A percentile compares a stretch with the other conserved stretches of the same genome.
Conservation (phyloP, 2,329 filamentous ascomycete species). For the Fusarium coffeatum region DNA sequence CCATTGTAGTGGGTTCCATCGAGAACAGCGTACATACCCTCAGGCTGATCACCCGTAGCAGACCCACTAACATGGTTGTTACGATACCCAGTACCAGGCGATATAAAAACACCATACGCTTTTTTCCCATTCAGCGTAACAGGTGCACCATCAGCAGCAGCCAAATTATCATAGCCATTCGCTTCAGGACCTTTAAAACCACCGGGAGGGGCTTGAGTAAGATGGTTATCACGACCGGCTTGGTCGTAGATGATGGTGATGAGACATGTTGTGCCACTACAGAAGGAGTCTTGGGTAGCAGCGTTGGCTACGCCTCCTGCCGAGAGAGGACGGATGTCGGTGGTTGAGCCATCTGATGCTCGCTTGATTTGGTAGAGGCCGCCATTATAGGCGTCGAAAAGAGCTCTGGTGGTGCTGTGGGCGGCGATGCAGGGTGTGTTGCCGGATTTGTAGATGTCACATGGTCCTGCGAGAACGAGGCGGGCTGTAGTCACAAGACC, state of each 20-base stretch:
- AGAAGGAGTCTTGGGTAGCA: conserved; percentile 70
- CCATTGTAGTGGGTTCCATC: conserved; percentile 32
- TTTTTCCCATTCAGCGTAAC: conserved; percentile 30
- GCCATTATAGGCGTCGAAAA: conserved; percentile 4
- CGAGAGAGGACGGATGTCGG: conserved; percentile 44
- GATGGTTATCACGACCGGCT: conserved; percentile 70
- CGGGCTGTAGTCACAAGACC: conserved; percentile 1
- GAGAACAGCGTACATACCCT: conserved; percentile 30
- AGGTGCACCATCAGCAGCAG: conserved; percentile 23
- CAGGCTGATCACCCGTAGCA: conserved; percentile 12
- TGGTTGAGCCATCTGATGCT: conserved; percentile 15
- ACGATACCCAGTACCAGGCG: conserved; percentile 22
- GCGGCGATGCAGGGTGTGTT: conserved; percentile 29
- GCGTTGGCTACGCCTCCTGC: conserved; percentile 73
- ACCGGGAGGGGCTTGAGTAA: conserved; percentile 68
- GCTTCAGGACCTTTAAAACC: conserved; percentile 54
- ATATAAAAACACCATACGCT: conserved; percentile 28
- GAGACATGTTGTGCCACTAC: conserved; percentile 68
- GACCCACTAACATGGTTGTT: conserved; percentile 21
- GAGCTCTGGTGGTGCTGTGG: conserved; percentile 18
- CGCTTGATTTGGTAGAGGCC: conserved; percentile 31
- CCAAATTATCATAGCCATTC: conserved; percentile 24
- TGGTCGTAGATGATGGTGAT: conserved; percentile 76
- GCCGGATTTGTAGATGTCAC: conserved; percentile 22
- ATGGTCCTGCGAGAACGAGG: conserved; percentile 21